Evolutionary conservation across 2,329 filamentous ascomycete species (phyloP).

Genomic region (Fusarium sp.): DNA sequence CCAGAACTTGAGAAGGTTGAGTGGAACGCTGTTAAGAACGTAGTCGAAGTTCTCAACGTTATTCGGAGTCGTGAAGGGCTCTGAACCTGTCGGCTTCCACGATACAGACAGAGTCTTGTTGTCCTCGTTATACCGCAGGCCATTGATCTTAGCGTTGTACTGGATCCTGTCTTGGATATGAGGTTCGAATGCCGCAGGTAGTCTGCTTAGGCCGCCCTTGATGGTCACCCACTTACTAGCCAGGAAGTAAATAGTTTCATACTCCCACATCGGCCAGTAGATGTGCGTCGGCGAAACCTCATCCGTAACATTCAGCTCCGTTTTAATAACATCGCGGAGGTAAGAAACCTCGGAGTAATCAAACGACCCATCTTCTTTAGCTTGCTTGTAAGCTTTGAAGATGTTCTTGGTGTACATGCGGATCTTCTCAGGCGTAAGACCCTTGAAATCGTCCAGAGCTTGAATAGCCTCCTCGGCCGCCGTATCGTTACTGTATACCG

Average conservation of each 20-base stretch:
- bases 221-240: constrained; percentile 30
- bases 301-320: constrained; percentile 51
- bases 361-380: constrained; percentile 45
- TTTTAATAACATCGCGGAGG: constrained; percentile 50
- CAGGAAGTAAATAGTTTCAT: constrained; percentile 21
- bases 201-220: constrained; percentile 4
- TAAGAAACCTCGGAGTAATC: constrained; percentile 48
- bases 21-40: constrained; percentile 51
- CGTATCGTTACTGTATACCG: constrained; percentile 42
- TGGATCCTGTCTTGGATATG: neutral
- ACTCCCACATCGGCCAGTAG: constrained; percentile 46
- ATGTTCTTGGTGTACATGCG: constrained; percentile 43
- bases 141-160: constrained; percentile 11
- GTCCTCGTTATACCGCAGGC: neutral
- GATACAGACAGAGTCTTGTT: constrained; percentile 23
- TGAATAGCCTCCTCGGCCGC: constrained; percentile 38
- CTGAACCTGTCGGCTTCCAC: constrained; percentile 33
- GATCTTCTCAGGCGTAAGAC: constrained; percentile 35
- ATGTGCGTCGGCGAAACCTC: neutral
- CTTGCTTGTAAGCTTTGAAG: constrained; percentile 48
- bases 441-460: constrained; percentile 45
- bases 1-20: constrained; percentile 53
- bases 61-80: constrained; percentile 34
- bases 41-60: constrained; percentile 52
- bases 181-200: constrained; percentile 3